Base-by-base conservation (phyloP, 2,329 filamentous ascomycete species). In the Zymoseptoria tritici region DNA sequence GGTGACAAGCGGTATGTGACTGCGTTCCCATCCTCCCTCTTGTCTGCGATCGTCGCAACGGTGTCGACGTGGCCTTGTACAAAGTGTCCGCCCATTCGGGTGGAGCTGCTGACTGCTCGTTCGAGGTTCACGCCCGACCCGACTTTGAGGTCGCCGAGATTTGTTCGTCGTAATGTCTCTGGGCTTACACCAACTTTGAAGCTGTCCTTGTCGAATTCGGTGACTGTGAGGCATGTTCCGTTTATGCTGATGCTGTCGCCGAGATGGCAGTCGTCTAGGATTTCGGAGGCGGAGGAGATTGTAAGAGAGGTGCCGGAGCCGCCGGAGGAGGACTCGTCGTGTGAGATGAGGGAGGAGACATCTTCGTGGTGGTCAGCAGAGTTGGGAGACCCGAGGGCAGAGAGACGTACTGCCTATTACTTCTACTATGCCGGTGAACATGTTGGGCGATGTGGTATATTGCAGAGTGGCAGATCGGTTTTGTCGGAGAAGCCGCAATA, bases 11-110 rank as follows among this genome's bases (percentile, higher is more conserved):
- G 84, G 74, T 97, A 89, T 0, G 90, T 95, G 62, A 96, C 75
- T 6, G 94, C 90, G 76, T 97, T 96, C 59, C 93, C 91, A 75
- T 99, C 94, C 2, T 87, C 85, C 19, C 83, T 86, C 42, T 89
- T 83, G 51, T 83, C 83, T 49, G 87, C 72, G 62, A 99, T 89
- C 51, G 82, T 83, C 0, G 93, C 94, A 49, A 88, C 85, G 9
- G 91, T 93, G 76, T 99, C 95, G 62, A 99, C 93, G 75, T 99
- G 94, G 49, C 94, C 94, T 77, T 99, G 95, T 31, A 97, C 93
- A 70, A 97, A 96, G 78, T 99, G 94, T 0, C 94, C 94, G 53
- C 95, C 94, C 91, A 99, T 97, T 58, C 94, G 90, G 52, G 93
- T 97, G 69, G 89, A 85, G 4, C 91, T 91, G 19, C 89, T 88